Base-by-base conservation (phyloP, 2,329 filamentous ascomycete species). In the Cladosporium oxysporum region DNA sequence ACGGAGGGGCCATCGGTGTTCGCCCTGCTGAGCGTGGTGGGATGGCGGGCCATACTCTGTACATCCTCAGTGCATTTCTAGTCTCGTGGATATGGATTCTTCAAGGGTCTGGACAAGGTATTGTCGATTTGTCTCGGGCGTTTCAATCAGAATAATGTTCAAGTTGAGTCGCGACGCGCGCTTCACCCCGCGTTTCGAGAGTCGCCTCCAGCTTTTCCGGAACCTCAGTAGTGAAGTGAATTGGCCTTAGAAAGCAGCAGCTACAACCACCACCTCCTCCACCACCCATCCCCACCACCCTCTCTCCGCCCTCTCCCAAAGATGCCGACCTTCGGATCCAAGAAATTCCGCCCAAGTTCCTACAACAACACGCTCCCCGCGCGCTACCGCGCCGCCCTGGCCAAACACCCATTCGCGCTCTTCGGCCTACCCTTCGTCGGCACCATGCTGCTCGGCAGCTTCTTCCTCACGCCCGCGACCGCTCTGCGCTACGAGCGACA, bases 371-470 rank as follows among this genome's bases (percentile, higher is more conserved):
- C 85, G 12, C 80, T 96, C 71, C 91, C 91, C 60, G 86, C 89
- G 66, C 84, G 84, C 68, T 99, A 99, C 82, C 91, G 95, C 66
- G 82, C 85, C 35, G 79, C 87, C 67, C 87, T 99, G 71, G 84
- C 87, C 66, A 89, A 85, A 74, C 92, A 91, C 73, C 96, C 95
- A 0, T 99, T 99, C 78, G 82, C 93, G 31, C 87, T 97, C 69
- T 99, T 99, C 77, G 96, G 96, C 2, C 84, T 99, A 4, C 96
- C 95, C 0, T 99, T 99, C 79, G 86, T 99, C 71, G 82, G 87
- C 65, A 89, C 96, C 66, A 97, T 99, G 75, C 87, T 99, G 29
- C 92, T 90, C 1, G 94, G 93, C 0, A 96, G 92, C 3, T 99
- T 99, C 79, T 91, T 96, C 73, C 85, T 99, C 58, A 98, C 95